Evolutionary conservation across 2,329 filamentous ascomycete genomes (phyloP), one percentile per base, ranked within the genome.

Genomic region (Alternaria triticina): DNA sequence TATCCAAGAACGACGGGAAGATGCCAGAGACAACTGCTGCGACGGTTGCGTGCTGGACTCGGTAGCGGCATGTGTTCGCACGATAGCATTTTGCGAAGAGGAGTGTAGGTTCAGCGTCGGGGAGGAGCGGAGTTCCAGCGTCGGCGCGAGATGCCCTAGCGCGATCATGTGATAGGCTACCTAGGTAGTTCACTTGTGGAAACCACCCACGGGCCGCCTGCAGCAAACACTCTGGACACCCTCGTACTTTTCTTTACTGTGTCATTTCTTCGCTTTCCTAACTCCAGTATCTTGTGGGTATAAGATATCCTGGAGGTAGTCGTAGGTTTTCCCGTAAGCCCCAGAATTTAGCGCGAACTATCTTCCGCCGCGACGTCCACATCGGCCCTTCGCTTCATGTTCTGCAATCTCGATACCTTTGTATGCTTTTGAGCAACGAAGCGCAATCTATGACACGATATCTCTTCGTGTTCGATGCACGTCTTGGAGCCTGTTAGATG

Each of bases 101-200:
- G 25, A 17, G 25, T 22, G 23, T 17, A 4, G n/a, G 11, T 20
- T 20, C n/a, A 30, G 20, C n/a, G 6, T 9, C 1, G 27, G n/a
- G 27, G 8, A 30, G 47, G 11, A 50, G 20, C 6, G 6, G n/a
- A 50, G n/a, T 30, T 9, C 17, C 27, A 46, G n/a, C 3, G 47
- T 30, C 27, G 2, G 47, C n/a, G 20, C 47, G n/a, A 20, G 23
- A 13, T 28, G 2, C 15, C 15, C 30, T 50, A 17, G n/a, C 47
- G 27, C n/a, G 10, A 50, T 17, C 17, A 50, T n/a, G 11, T 20
- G n/a, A 13, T 13, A 11, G 27, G n/a, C 47, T 20, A n/a, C n/a
- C n/a, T n/a, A n/a, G n/a, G n/a, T n/a, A 57, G 27, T n/a, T 52
- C 36, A 17, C 52, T 55, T 40, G 9, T 17, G 36, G 36, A 40